These are phyloP conservation scores for Penicillium canescens DNA, from an alignment of 495 filamentous ascomycete species.

Conservation along the genomic window DNA sequence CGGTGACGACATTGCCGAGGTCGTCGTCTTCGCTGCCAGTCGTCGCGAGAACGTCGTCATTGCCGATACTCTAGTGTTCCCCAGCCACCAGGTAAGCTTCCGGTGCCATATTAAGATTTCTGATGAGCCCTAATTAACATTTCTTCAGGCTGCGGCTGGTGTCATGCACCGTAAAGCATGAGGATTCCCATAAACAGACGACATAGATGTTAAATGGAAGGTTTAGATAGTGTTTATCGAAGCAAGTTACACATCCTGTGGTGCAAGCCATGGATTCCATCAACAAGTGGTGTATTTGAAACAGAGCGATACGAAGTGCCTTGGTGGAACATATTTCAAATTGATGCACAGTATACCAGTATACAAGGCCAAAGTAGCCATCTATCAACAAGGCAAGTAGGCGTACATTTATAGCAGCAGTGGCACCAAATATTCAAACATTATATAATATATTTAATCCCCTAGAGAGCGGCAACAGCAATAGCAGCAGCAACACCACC, in stretches of 20 bases:
- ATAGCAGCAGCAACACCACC: constrained; percentile 17
- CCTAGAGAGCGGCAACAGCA: constrained; percentile 3
- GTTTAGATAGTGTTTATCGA: neutral
- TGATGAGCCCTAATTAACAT: neutral
- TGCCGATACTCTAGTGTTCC: constrained; percentile 88
- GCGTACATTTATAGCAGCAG: too few relatives aligned
- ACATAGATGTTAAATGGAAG: neutral
- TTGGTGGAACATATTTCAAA: too few relatives aligned
- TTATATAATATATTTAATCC: too few relatives aligned
- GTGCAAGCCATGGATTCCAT: too few relatives aligned
- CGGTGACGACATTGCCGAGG: constrained; percentile 91
- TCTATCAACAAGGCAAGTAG: too few relatives aligned
- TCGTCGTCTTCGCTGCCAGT: constrained; percentile 87
- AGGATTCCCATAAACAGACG: neutral
- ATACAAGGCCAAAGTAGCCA: too few relatives aligned
- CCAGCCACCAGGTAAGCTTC: constrained; percentile 78
- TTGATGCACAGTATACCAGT: too few relatives aligned
- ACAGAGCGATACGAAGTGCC: too few relatives aligned
- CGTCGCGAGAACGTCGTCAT: constrained; percentile 93
- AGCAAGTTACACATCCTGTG: too few relatives aligned
- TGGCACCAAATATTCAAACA: too few relatives aligned
- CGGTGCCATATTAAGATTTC: neutral
- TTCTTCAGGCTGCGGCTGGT: constrained; percentile 20
- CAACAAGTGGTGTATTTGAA: too few relatives aligned
- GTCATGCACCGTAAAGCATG: constrained; percentile 30